These are phyloP conservation scores for Aspergillus ochraceoroseus DNA, from an alignment of 2,329 filamentous ascomycete species.

Conservation along the genomic window DNA sequence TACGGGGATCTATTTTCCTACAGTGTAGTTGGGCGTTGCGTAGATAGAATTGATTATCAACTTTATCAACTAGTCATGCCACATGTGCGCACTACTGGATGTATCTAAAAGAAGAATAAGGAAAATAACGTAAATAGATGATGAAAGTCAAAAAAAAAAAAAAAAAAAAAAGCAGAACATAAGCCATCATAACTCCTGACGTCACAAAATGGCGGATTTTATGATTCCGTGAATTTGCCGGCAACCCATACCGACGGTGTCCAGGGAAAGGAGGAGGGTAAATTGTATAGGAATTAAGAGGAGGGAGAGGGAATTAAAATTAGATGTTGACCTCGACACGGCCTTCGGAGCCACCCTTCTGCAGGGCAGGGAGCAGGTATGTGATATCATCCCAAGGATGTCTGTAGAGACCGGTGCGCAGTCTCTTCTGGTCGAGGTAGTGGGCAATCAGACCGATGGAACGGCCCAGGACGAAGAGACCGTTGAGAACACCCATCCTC, in stretches of 20 bases:
- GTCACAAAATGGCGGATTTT: constrained; percentile 33
- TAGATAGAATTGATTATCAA: too few relatives aligned
- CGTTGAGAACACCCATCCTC: constrained; percentile 98
- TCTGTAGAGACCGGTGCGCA: constrained; percentile 96
- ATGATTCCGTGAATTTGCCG: constrained; percentile 25
- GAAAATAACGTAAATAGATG: constrained; percentile 26
- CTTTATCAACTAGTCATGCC: constrained; percentile 31
- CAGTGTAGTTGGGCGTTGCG: too few relatives aligned
- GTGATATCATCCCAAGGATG: constrained; percentile 99
- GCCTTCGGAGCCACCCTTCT: constrained; percentile 69
- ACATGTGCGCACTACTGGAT: constrained; percentile 30
- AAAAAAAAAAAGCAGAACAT: constrained; percentile 27
- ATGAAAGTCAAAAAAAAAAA: constrained; percentile 22
- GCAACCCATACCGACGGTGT: constrained; percentile 18
- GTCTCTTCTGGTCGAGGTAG: constrained; percentile 98
- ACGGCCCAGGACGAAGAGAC: constrained; percentile 95
- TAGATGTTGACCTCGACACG: constrained; percentile 84
- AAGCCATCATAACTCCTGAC: constrained; percentile 38
- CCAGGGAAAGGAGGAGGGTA: constrained; percentile 12
- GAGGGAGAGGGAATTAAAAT: constrained; percentile 25
- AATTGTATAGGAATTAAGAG: constrained; percentile 27
- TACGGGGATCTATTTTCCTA: too few relatives aligned
- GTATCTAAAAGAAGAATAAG: constrained; percentile 23
- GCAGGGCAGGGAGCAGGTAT: constrained; percentile 79
- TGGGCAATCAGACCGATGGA: constrained; percentile 99